These are phyloP conservation scores for Vigna reflexopilosa DNA, from an alignment of 306 rosid genomes.

Conservation along the genomic window DNA sequence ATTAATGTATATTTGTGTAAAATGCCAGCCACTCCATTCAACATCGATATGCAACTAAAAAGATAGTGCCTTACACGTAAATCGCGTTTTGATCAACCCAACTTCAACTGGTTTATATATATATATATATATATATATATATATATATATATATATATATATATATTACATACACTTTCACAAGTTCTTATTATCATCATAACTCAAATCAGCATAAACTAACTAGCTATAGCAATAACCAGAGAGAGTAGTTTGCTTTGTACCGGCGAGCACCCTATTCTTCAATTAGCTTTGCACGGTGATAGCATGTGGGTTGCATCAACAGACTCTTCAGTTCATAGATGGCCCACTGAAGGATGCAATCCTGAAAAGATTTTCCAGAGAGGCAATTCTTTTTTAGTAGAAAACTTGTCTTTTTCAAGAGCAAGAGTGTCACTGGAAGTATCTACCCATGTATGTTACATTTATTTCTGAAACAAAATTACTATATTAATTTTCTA, in stretches of 20 bases:
- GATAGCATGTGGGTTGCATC: constrained; percentile 93
- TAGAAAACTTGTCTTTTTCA: constrained; percentile 94
- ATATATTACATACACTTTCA: too few relatives aligned
- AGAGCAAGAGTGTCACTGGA: constrained; percentile 95
- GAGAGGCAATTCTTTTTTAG: constrained; percentile 88
- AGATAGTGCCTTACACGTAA: too few relatives aligned
- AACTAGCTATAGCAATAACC: too few relatives aligned
- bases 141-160: too few relatives aligned
- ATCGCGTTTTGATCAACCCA: too few relatives aligned
- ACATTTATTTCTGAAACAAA: constrained; percentile 28
- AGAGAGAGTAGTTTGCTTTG: constrained; percentile 96
- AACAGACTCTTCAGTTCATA: constrained; percentile 86
- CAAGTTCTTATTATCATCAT: too few relatives aligned
- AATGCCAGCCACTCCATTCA: too few relatives aligned
- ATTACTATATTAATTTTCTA: constrained; percentile 11
- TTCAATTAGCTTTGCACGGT: constrained; percentile 79
- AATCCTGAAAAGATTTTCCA: constrained; percentile 88
- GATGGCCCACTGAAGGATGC: constrained; percentile 89
- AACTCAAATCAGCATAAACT: too few relatives aligned
- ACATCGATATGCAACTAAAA: too few relatives aligned
- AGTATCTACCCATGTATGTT: constrained; percentile 90
- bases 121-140: too few relatives aligned
- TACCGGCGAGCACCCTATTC: constrained; percentile 90
- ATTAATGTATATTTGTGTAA: too few relatives aligned
- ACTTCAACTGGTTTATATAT: too few relatives aligned